Evolutionary conservation across 2,329 filamentous ascomycete genomes (phyloP).

Genomic region (Graphilbum fragrans): DNA sequence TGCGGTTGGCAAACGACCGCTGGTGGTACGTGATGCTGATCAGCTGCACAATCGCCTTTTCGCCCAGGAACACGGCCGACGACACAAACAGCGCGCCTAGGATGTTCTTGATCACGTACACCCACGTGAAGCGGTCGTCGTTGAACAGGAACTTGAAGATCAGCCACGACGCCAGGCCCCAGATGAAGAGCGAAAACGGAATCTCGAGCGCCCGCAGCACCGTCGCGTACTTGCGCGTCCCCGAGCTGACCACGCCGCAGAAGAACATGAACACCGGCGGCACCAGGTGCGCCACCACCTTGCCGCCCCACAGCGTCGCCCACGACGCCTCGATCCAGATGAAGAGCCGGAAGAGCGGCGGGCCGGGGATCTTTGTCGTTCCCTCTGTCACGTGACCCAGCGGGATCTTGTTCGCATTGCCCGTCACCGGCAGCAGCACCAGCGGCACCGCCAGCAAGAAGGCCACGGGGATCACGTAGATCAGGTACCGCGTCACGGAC

Average conservation of each 20-base stretch:
- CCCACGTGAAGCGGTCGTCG: conserved; percentile 33
- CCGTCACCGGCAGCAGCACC: conserved; percentile 37
- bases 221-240: conserved; percentile 57
- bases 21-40: conserved; percentile 80
- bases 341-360: conserved; percentile 48
- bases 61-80: conserved; percentile 58
- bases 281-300: conserved; percentile 48
- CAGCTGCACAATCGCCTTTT: conserved; percentile 68
- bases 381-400: conserved; percentile 16
- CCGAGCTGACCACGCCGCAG: conserved; percentile 55
- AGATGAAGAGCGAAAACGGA: conserved; percentile 56
- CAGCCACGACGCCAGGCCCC: conserved; percentile 50
- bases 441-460: conserved; percentile 50
- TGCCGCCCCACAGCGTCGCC: conserved; percentile 55
- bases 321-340: conserved; percentile 59
- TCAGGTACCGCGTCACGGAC: conserved; percentile 51
- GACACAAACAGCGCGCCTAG: conserved; percentile 57
- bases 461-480: conserved; percentile 55
- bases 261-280: conserved; percentile 56
- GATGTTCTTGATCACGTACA: conserved; percentile 48
- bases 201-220: conserved; percentile 54
- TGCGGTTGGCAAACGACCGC: conserved; percentile 68
- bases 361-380: conserved; percentile 18
- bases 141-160: conserved; percentile 46
- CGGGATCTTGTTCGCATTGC: conserved; percentile 17